These are phyloP conservation scores for Orbilia oligospora DNA, from an alignment of 2,329 filamentous ascomycete genomes.

Conservation along the genomic window DNA sequence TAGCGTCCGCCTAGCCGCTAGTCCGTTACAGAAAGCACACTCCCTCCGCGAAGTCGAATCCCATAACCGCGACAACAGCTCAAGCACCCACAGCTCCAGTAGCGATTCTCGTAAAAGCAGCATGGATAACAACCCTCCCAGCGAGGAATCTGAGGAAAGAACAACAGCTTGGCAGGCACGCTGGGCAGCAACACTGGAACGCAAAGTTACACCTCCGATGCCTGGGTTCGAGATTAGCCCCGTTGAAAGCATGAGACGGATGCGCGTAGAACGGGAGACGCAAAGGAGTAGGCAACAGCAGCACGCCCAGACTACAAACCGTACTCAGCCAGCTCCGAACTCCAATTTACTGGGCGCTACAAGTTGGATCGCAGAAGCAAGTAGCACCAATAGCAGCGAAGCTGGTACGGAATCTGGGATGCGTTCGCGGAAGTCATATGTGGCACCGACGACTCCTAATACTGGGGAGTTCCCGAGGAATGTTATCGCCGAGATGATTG, in stretches of 20 bases:
- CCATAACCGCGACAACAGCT: slow-evolving; percentile 26
- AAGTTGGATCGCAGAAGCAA: slow-evolving; percentile 45
- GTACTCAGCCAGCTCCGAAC: background rate
- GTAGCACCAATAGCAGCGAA: slow-evolving; percentile 36
- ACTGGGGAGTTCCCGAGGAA: slow-evolving; percentile 44
- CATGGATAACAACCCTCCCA: background rate
- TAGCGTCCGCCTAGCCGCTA: slow-evolving; percentile 33
- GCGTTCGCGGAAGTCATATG: slow-evolving; percentile 33
- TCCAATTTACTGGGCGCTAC: slow-evolving; percentile 19
- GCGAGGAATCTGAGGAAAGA: slow-evolving; percentile 11
- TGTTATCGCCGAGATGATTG: slow-evolving; percentile 46
- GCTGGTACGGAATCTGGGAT: slow-evolving; percentile 23
- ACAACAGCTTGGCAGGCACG: slow-evolving; percentile 40
- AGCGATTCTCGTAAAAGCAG: slow-evolving; percentile 13
- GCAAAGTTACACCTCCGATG: slow-evolving; percentile 58
- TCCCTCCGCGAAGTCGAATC: slow-evolving; percentile 33
- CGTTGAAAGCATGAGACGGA: slow-evolving; percentile 53
- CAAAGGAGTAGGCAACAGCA: slow-evolving; percentile 33
- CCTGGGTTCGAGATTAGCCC: slow-evolving; percentile 56
- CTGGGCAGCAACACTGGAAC: slow-evolving; percentile 52
- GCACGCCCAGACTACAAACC: slow-evolving; percentile 15
- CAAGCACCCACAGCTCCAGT: slow-evolving; percentile 14
- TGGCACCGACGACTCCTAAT: slow-evolving; percentile 39
- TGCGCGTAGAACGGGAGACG: slow-evolving; percentile 45
- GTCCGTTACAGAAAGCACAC: slow-evolving; percentile 35